A percentile compares a stretch with the other conserved stretches of the same genome.
phyloP scores from a whole-genome alignment of 106 monocot species.

The Narthecium ossifragum region DNA sequence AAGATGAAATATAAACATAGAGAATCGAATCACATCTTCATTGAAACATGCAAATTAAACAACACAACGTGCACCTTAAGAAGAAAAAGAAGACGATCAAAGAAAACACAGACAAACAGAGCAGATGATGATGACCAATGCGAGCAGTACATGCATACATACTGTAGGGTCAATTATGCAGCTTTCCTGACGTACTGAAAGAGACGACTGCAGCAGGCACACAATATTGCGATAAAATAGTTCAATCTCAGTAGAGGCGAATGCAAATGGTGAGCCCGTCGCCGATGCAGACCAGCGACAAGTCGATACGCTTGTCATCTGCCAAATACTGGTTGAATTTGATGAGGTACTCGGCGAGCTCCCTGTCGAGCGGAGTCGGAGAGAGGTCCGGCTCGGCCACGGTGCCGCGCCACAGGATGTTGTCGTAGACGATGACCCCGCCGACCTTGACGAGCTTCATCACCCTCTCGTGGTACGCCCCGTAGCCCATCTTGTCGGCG shows the following conservation, averaged over 20 bases:
- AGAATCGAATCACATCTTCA: too few species aligned
- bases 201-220: too few species aligned
- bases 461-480: constrained; percentile 43
- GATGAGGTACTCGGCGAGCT: background rate
- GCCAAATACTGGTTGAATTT: constrained; percentile 33
- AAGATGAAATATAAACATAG: too few species aligned
- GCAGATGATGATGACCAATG: too few species aligned
- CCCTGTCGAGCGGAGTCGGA: background rate
- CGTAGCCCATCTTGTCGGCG: constrained; percentile 43
- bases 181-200: too few species aligned
- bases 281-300: constrained; percentile 27
- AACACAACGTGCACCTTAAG: too few species aligned
- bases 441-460: constrained; percentile 49
- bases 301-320: constrained; percentile 27
- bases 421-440: constrained; percentile 56
- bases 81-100: too few species aligned
- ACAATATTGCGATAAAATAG: too few species aligned
- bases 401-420: constrained; percentile 50
- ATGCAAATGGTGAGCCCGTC: constrained; percentile 44
- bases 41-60: too few species aligned
- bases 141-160: too few species aligned
- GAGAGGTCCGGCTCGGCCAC: constrained; percentile 23
- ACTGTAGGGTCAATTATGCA: too few species aligned
- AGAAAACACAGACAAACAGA: too few species aligned
- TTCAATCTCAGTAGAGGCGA: constrained; percentile 29